phyloP scores from a whole-genome alignment of 306 rosid species.

The Argentina anserina region DNA sequence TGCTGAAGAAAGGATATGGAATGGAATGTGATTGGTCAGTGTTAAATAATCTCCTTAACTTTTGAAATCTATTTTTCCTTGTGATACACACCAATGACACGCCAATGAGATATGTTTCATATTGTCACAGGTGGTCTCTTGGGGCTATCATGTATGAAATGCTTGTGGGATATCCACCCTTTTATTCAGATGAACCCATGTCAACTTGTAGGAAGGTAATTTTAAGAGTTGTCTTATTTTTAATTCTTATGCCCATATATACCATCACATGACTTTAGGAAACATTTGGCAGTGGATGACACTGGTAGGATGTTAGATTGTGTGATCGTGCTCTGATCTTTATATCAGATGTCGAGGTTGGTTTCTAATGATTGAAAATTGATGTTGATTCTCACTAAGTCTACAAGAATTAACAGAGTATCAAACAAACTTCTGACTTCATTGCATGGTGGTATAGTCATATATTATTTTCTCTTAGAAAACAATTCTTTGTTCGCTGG shows the following conservation, averaged over 20 bases:
- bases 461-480: not conserved
- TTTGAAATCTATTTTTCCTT: constrained; percentile 13
- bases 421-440: constrained; percentile 3
- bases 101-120: constrained; percentile 29
- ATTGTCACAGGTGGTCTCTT: constrained; percentile 82
- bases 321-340: not conserved
- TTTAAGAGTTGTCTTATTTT: constrained; percentile 10
- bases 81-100: constrained; percentile 23
- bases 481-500: not conserved
- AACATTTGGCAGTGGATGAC: not conserved
- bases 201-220: constrained; percentile 96
- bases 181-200: constrained; percentile 97
- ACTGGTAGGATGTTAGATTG: not conserved
- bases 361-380: not conserved
- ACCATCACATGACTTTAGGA: not conserved
- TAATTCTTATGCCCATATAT: not conserved
- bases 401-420: not conserved
- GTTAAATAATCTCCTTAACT: constrained; percentile 16
- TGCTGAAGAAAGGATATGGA: constrained; percentile 98
- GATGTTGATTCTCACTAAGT: not conserved
- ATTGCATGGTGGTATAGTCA: not conserved
- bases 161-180: constrained; percentile 98
- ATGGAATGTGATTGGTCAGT: constrained; percentile 97
- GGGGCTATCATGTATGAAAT: constrained; percentile 99
- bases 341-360: not conserved